Conservation (phyloP, 2,329 filamentous ascomycete species). For the Didymellaceae sp. region DNA sequence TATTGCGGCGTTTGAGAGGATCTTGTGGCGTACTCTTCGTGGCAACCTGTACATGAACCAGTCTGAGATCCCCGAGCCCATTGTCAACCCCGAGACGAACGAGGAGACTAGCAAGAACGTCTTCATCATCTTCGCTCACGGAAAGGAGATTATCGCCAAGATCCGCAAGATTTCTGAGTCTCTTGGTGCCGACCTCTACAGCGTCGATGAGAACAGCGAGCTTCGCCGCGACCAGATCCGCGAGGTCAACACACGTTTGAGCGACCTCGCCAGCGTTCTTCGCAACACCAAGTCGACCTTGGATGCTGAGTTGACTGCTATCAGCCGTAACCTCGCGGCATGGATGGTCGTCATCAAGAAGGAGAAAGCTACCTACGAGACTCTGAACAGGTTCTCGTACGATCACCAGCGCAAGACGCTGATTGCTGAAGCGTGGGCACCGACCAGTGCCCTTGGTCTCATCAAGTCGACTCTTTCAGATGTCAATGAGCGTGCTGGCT, state of each 20-base stretch:
- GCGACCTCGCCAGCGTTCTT: slow-evolving; percentile 89
- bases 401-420: slow-evolving; percentile 94
- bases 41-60: slow-evolving; percentile 99
- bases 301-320: slow-evolving; percentile 90
- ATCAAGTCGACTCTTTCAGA: slow-evolving; percentile 95
- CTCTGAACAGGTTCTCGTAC: slow-evolving; percentile 94
- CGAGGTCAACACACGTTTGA: slow-evolving; percentile 92
- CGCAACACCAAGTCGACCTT: slow-evolving; percentile 94
- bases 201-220: slow-evolving; percentile 96
- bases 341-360: slow-evolving; percentile 99
- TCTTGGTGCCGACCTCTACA: slow-evolving; percentile 93
- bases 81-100: slow-evolving; percentile 90
- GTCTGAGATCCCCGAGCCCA: slow-evolving; percentile 92
- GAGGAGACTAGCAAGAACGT: slow-evolving; percentile 96
- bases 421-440: slow-evolving; percentile 97
- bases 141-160: slow-evolving; percentile 97
- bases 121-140: slow-evolving; percentile 98
- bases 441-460: slow-evolving; percentile 84
- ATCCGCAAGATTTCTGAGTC: slow-evolving; percentile 99
- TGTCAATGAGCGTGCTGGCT: slow-evolving; percentile 91
- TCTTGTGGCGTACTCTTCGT: slow-evolving; percentile 94
- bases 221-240: slow-evolving; percentile 94
- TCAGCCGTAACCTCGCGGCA: slow-evolving; percentile 87
- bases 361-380: slow-evolving; percentile 97
- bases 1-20: slow-evolving; percentile 94